Evolutionary conservation across 2,329 filamentous ascomycete genomes (phyloP).

Genomic region (Hypoxylon sp.): DNA sequence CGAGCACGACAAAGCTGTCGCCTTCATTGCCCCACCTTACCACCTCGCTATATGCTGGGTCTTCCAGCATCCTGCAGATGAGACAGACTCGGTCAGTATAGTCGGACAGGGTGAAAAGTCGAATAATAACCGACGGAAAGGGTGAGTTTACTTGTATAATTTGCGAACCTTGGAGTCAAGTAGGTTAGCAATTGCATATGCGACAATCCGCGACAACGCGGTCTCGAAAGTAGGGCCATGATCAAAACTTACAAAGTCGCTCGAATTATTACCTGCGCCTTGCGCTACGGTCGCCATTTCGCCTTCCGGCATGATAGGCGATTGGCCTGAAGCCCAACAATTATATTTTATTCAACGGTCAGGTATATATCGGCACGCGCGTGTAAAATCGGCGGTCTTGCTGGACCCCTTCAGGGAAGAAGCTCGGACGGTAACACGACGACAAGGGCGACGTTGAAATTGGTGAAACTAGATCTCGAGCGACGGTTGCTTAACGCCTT

Average conservation of each 20-base stretch:
- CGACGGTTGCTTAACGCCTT: slow-evolving; percentile 34
- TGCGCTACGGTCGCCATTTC: slow-evolving; percentile 57
- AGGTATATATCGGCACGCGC: slow-evolving; percentile 38
- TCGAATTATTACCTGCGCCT: slow-evolving; percentile 80
- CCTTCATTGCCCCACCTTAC: slow-evolving; percentile 96
- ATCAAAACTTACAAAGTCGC: slow-evolving; percentile 85
- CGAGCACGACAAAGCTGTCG: slow-evolving; percentile 96
- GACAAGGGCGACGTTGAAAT: slow-evolving; percentile 29
- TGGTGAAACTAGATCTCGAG: slow-evolving; percentile 40
- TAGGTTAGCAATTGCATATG: slow-evolving; percentile 52
- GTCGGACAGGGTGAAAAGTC: slow-evolving; percentile 5
- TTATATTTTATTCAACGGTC: slow-evolving; percentile 26
- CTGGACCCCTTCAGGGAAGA: slow-evolving; percentile 17
- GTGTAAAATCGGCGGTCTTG: slow-evolving; percentile 32
- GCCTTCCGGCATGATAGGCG: slow-evolving; percentile 56
- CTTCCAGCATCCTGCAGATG: slow-evolving; percentile 87
- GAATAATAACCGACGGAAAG: slow-evolving; percentile 37
- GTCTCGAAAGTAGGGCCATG: slow-evolving; percentile 30
- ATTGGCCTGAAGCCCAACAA: slow-evolving; percentile 35
- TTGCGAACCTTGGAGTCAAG: slow-evolving; percentile 86
- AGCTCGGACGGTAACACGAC: slow-evolving; percentile 38
- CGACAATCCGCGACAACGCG: slow-evolving; percentile 44
- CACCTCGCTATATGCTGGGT: slow-evolving; percentile 90
- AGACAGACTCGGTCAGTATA: slow-evolving; percentile 53
- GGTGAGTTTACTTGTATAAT: slow-evolving; percentile 86